phyloP scores from a whole-genome alignment of 768 basidiomycete species.

The Russula griseocarnosa region DNA sequence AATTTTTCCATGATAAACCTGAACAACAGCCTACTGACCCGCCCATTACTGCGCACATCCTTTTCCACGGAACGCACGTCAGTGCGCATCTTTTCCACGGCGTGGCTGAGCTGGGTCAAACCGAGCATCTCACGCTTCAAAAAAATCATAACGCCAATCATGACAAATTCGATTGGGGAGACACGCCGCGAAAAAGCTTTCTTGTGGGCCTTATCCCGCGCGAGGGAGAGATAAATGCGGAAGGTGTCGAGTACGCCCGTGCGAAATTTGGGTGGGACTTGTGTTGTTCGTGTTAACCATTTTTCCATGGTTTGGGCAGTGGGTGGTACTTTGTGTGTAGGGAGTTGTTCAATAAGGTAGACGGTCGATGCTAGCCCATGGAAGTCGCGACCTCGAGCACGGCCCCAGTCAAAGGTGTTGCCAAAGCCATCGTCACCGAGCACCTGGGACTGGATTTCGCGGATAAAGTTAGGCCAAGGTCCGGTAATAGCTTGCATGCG shows the following conservation, averaged over 20 bases:
- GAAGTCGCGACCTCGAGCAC: slow-evolving; percentile 39
- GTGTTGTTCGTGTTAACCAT: slow-evolving; percentile 31
- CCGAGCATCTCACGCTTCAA: slow-evolving; percentile 43
- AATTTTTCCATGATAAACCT: slow-evolving; percentile 44
- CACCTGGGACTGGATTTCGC: slow-evolving; percentile 48
- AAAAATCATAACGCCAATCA: slow-evolving; percentile 51
- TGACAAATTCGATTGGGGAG: slow-evolving; percentile 66
- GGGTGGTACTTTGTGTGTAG: slow-evolving; percentile 23
- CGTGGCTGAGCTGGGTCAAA: slow-evolving; percentile 41
- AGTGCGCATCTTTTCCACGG: slow-evolving; percentile 50
- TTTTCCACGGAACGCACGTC: slow-evolving; percentile 51
- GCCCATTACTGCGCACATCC: slow-evolving; percentile 63
- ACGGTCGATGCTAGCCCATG: slow-evolving; percentile 35
- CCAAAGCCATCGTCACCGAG: slow-evolving; percentile 39
- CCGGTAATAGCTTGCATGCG: slow-evolving; percentile 64
- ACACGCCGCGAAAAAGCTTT: slow-evolving; percentile 41
- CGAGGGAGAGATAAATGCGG: slow-evolving; percentile 45
- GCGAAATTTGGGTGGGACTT: slow-evolving; percentile 35
- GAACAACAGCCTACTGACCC: slow-evolving; percentile 53
- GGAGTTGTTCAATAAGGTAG: slow-evolving; percentile 33
- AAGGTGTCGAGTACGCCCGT: slow-evolving; percentile 43
- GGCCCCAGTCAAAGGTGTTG: slow-evolving; percentile 37
- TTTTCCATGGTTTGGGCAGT: slow-evolving; percentile 32
- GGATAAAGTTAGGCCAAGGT: slow-evolving; percentile 55
- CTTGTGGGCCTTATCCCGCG: slow-evolving; percentile 36